phyloP scores from a whole-genome alignment of 768 basidiomycete species.

The Asterophora lycoperdoides region DNA sequence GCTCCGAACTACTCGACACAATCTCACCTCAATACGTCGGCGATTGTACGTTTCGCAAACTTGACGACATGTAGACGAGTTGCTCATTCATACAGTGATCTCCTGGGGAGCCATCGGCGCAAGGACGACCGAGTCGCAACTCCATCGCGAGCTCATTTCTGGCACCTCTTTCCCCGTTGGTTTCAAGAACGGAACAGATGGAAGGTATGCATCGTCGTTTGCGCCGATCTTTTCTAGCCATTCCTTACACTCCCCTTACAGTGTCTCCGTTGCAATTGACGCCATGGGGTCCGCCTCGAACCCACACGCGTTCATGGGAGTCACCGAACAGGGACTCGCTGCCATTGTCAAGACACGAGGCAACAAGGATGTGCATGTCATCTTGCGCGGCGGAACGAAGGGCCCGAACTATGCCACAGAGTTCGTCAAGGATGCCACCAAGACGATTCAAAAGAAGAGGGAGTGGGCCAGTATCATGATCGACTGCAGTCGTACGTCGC shows the following conservation, averaged over 20 bases:
- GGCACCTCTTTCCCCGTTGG: conserved; percentile 97
- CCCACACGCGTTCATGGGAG: conserved; percentile 96
- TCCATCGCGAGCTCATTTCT: conserved; percentile 94
- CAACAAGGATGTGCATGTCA: too few species aligned
- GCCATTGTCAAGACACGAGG: too few species aligned
- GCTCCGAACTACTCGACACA: conserved; percentile 87
- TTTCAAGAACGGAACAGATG: conserved; percentile 99
- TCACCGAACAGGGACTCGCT: conserved; percentile 76
- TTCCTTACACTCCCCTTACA: too few species aligned
- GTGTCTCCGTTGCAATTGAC: conserved; percentile 88
- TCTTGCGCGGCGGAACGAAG: too few species aligned
- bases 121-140: conserved; percentile 94
- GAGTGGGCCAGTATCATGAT: too few species aligned
- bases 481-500: too few species aligned
- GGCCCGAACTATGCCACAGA: too few species aligned
- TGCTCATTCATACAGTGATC: too few species aligned
- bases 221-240: too few species aligned
- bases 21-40: conserved; percentile 77
- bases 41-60: conserved; percentile 65
- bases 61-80: too few species aligned
- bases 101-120: conserved; percentile 94
- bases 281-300: conserved; percentile 91
- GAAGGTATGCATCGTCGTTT: conserved; percentile 44
- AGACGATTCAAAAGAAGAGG: too few species aligned
- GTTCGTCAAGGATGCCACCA: too few species aligned